A percentile compares a stretch with the other conserved stretches of the same genome.
Evolutionary conservation across 2,329 filamentous ascomycete species (phyloP).

Genomic region (Cladosporium sphaerospermum): DNA sequence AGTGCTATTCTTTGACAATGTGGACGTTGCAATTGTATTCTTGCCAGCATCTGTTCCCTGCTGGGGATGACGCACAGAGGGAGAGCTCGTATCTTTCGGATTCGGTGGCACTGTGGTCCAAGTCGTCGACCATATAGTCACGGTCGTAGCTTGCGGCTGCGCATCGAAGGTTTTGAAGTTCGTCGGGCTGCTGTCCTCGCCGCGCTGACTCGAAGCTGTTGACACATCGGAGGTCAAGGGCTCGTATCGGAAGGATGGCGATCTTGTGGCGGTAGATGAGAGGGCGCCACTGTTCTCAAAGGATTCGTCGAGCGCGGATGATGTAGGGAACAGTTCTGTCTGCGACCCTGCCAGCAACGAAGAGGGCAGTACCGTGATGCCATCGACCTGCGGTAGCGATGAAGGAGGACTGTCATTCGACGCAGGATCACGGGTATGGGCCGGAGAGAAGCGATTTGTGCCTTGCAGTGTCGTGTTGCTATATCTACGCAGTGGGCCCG

Average conservation of each 20-base stretch:
- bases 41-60: too few relatives aligned
- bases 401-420: not conserved
- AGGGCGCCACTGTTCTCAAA: not conserved
- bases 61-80: too few relatives aligned
- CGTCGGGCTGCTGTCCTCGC: not conserved
- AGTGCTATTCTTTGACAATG: too few relatives aligned
- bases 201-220: not conserved
- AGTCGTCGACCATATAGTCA: not conserved
- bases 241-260: not conserved
- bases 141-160: not conserved
- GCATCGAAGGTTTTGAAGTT: slow-evolving; percentile 1
- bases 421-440: not conserved
- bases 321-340: not conserved
- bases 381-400: not conserved
- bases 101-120: not conserved
- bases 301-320: too few relatives aligned
- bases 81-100: too few relatives aligned
- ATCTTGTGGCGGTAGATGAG: not conserved
- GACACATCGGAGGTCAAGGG: not conserved
- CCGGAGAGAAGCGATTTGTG: not conserved
- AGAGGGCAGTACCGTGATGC: not conserved
- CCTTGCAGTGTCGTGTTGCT: not conserved
- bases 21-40: too few relatives aligned
- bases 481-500: slow-evolving; percentile 1
- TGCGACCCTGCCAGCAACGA: not conserved